These are phyloP conservation scores for Mortierella antarctica DNA, from an alignment of 192 early-diverging fungal species.

Conservation along the genomic window DNA sequence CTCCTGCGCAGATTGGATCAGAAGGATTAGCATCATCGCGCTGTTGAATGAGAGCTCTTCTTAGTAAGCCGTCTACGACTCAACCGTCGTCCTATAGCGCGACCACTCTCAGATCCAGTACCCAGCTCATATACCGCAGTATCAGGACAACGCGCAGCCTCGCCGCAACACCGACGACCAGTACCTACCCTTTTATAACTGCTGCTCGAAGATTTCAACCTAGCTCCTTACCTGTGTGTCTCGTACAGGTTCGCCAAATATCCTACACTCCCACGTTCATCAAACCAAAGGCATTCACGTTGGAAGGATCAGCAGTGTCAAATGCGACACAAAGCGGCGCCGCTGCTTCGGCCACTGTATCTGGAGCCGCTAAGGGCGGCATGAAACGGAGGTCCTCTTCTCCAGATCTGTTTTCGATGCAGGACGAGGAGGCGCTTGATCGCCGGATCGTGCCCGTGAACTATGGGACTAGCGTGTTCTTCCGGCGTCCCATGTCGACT, in stretches of 20 bases:
- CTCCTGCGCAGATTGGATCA: too few species aligned
- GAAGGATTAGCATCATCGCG: too few species aligned
- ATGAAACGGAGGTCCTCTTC: conserved; percentile 7
- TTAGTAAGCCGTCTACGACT: neutral
- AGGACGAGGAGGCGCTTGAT: neutral
- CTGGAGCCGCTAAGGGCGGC: too few species aligned
- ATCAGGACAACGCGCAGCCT: too few species aligned
- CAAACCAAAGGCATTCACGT: neutral
- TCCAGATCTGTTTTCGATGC: neutral
- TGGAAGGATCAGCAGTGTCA: conserved; percentile 1
- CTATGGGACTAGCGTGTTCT: conserved; percentile 12
- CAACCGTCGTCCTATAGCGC: neutral
- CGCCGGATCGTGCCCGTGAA: conserved; percentile 3
- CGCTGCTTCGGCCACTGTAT: neutral
- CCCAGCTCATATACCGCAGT: too few species aligned
- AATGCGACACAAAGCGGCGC: neutral
- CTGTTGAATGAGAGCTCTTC: conserved; percentile 8
- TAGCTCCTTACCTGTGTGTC: too few species aligned
- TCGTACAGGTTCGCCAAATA: too few species aligned
- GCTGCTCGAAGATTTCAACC: too few species aligned
- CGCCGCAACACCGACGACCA: too few species aligned
- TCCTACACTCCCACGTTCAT: too few species aligned
- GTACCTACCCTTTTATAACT: too few species aligned
- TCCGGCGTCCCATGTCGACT: neutral
- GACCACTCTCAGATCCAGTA: neutral